Base-by-base conservation (phyloP, 306 rosid genomes). In the Ochetophila trinervis region DNA sequence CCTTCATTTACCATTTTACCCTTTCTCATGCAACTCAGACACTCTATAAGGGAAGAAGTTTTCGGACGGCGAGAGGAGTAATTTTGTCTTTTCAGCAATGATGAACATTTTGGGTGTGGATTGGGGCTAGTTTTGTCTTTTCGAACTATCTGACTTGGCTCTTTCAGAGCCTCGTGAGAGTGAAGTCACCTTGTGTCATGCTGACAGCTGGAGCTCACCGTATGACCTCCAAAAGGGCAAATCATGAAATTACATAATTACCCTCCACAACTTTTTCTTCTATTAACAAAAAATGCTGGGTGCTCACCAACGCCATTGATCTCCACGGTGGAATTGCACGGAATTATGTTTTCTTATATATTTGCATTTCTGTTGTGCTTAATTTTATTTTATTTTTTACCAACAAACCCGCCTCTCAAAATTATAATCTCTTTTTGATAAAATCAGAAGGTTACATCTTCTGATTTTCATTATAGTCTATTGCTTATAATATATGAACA, bases 101-200 rank as follows among this genome's bases (percentile, higher is more conserved):
- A 48, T 17, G 50, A 20, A 34, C 13, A 52, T 11, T 23, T 54
- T 17, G 44, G 4, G 3, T 2, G 12, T 4, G 3, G 40, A 32
- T 40, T 40, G 44, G 17, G 10, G 47, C 17, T 22, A 42, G 4
- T 32, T 32, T 45, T 11, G 18, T 53, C 34, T 20, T 5, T 17
- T 50, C 15, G 19, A 14, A 18, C 54, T 5, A 4, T 9, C 11
- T 50, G 54, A 19, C 21, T 6, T n/a, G 21, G 23, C 5, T 49
- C 19, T 16, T 49, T 17, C n/a, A 45, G 21, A 54, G 35, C 9
- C 68, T 12, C 55, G 61, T 45, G 13, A 37, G 65, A 53, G 50
- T 78, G 84, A 78, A 71, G 81, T 60, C 66, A 66, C 60, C 73
- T 67, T 70, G 52, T 50, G 88, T 79, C 85, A 73, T 37, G 73